Evolutionary conservation across 441 rosid species (phyloP).

Genomic region (Breynia disticha): DNA sequence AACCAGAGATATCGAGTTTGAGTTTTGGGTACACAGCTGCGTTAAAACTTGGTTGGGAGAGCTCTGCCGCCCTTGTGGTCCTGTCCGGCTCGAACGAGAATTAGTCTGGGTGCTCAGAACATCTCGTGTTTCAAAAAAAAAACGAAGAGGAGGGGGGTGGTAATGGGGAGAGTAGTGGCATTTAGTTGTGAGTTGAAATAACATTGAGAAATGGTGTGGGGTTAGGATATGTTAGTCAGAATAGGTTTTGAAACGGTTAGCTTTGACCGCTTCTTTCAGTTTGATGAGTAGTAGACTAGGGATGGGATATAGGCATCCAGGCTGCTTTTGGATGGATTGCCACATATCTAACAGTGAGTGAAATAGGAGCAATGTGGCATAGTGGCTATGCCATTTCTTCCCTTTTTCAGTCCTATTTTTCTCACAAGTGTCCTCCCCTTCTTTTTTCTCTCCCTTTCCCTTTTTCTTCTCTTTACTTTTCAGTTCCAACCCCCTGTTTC

Average conservation of each 20-base stretch:
- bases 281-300: too few relatives aligned
- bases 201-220: slow-evolving; percentile 16
- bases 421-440: slow-evolving; percentile 11
- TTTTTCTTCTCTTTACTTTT: background rate
- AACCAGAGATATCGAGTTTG: too few relatives aligned
- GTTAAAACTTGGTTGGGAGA: too few relatives aligned
- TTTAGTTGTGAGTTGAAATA: background rate
- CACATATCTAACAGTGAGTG: slow-evolving; percentile 8
- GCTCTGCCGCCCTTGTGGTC: too few relatives aligned
- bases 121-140: too few relatives aligned
- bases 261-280: slow-evolving; percentile 9
- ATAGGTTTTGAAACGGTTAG: slow-evolving; percentile 12
- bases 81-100: too few relatives aligned
- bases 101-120: too few relatives aligned
- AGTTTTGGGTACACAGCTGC: too few relatives aligned
- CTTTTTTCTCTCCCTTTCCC: background rate
- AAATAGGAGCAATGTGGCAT: slow-evolving; percentile 9
- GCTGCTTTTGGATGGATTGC: background rate
- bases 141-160: too few relatives aligned
- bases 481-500: too few relatives aligned
- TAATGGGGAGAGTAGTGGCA: too few relatives aligned
- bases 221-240: background rate
- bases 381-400: slow-evolving; percentile 1
- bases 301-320: too few relatives aligned
- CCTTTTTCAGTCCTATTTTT: background rate